These are phyloP conservation scores for Colletotrichum karsti DNA, from an alignment of 2,329 filamentous ascomycete genomes.

Conservation along the genomic window DNA sequence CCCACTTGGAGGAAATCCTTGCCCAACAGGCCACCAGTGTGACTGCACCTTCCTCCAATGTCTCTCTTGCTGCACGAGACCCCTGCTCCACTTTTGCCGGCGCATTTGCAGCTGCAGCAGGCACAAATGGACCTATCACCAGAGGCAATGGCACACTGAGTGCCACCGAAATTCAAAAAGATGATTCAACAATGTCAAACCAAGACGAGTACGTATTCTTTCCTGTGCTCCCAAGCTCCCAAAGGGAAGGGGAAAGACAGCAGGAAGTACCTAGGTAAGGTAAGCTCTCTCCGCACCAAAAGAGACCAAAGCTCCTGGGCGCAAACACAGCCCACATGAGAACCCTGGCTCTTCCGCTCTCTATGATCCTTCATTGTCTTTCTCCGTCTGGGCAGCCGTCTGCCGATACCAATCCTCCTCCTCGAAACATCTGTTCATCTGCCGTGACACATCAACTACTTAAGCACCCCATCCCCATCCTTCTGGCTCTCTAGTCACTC, in stretches of 20 bases:
- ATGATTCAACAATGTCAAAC: background rate
- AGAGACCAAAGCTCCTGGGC: constrained; percentile 17
- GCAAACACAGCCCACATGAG: constrained; percentile 25
- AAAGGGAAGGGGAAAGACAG: background rate
- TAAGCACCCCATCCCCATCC: constrained; percentile 15
- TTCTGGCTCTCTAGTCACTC: background rate
- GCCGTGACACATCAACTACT: constrained; percentile 12
- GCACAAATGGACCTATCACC: constrained; percentile 12
- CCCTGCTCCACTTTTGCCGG: constrained; percentile 5
- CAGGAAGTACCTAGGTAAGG: background rate
- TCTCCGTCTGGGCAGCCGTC: constrained; percentile 4
- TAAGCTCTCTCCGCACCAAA: constrained; percentile 12
- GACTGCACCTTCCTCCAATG: background rate
- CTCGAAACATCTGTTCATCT: constrained; percentile 6
- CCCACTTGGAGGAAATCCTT: constrained; percentile 6
- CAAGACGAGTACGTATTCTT: background rate
- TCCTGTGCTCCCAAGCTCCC: too few relatives aligned
- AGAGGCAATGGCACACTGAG: background rate
- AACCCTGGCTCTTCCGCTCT: background rate
- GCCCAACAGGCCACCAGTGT: background rate
- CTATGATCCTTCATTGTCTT: constrained; percentile 9
- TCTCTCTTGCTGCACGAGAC: constrained; percentile 9
- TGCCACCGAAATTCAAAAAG: background rate
- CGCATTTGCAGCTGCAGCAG: background rate
- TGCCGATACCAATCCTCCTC: background rate